Conservation (phyloP, 768 basidiomycete species). For the Erythrobasidium yunnanense region DNA sequence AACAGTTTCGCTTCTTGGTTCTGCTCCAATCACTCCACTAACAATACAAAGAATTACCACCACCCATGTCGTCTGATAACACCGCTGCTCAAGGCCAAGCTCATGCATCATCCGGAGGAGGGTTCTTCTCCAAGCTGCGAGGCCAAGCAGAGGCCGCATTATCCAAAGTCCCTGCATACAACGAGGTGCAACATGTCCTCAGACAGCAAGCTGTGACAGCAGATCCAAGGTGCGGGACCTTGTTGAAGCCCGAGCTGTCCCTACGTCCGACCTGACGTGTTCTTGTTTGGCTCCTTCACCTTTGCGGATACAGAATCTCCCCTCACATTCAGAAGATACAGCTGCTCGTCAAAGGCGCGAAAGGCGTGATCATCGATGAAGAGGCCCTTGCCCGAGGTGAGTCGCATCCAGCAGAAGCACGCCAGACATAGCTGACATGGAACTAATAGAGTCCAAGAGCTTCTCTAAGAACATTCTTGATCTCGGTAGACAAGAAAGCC, state of each 20-base stretch:
- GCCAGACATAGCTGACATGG: neutral
- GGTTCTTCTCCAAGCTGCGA: slow-evolving; percentile 21
- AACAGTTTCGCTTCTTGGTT: too few species aligned
- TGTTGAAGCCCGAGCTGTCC: too few species aligned
- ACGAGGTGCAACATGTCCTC: slow-evolving; percentile 18
- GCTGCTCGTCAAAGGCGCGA: slow-evolving; percentile 28
- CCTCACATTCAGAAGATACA: slow-evolving; percentile 27
- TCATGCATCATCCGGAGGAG: neutral
- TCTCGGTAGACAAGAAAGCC: neutral
- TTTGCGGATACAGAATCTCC: too few species aligned
- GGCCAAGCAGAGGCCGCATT: neutral
- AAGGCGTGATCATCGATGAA: slow-evolving; percentile 19
- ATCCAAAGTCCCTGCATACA: slow-evolving; percentile 10
- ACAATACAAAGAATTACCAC: neutral
- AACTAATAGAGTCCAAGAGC: slow-evolving; percentile 20
- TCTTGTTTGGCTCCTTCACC: too few species aligned
- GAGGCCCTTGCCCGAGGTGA: slow-evolving; percentile 20
- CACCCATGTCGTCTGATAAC: neutral
- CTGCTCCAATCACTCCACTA: too few species aligned
- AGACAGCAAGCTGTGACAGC: neutral
- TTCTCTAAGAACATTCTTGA: slow-evolving; percentile 27
- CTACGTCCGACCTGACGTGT: too few species aligned
- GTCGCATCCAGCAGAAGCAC: neutral
- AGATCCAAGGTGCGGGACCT: neutral
- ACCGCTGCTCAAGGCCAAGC: too few species aligned